These are phyloP conservation scores for Kwoniella europaea DNA, from an alignment of 768 basidiomycete genomes.

Conservation along the genomic window DNA sequence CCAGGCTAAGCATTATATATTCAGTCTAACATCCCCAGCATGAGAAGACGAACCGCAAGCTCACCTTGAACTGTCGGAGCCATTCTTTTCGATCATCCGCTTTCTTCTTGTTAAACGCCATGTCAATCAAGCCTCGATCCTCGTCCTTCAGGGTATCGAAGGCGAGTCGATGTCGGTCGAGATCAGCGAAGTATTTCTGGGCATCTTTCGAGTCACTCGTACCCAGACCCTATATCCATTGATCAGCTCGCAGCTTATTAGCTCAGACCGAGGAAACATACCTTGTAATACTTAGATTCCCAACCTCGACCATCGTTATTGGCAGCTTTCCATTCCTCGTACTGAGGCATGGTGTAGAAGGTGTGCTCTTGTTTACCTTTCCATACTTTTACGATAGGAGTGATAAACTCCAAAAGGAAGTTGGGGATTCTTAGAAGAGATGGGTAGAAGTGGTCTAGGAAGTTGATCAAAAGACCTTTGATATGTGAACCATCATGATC, in stretches of 20 bases:
- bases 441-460: constrained; percentile 94
- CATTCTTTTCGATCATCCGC: constrained; percentile 98
- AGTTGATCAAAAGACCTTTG: constrained; percentile 98
- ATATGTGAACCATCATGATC: constrained; percentile 99
- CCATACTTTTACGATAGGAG: constrained; percentile 90
- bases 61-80: constrained; percentile 87
- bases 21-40: constrained; percentile 3
- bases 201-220: constrained; percentile 89
- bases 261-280: constrained; percentile 54
- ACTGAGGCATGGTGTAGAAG: constrained; percentile 98
- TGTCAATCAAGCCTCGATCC: constrained; percentile 87
- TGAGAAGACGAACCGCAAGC: constrained; percentile 17
- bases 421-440: constrained; percentile 86
- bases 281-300: constrained; percentile 97
- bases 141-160: constrained; percentile 80
- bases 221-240: constrained; percentile 77
- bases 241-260: constrained; percentile 9
- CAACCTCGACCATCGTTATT: constrained; percentile 79
- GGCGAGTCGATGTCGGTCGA: constrained; percentile 92
- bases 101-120: constrained; percentile 99
- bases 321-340: constrained; percentile 84
- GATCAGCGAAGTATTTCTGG: constrained; percentile 87
- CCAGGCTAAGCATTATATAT: constrained; percentile 70
- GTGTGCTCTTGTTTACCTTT: constrained; percentile 78
- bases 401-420: constrained; percentile 97